A percentile compares a stretch with the other conserved stretches of the same genome.
Evolutionary conservation across 768 basidiomycete genomes (phyloP).

Genomic region (Leucogyrophana mollusca): DNA sequence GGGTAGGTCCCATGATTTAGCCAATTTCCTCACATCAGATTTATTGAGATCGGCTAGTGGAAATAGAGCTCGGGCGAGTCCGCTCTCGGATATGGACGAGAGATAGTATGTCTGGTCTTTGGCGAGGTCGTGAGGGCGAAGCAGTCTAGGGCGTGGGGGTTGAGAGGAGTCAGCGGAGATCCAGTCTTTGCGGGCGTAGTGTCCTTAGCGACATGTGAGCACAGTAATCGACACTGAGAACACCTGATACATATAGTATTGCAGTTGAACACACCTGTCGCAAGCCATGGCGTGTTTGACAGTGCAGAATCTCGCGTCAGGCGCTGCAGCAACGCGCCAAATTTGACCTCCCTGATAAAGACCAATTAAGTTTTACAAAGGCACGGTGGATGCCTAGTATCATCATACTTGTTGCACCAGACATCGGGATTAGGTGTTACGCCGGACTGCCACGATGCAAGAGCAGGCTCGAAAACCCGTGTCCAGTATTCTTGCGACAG

Average conservation of each 20-base stretch:
- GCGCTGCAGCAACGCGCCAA: conserved; percentile 74
- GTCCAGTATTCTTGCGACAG: conserved; percentile 91
- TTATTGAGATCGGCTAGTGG: conserved; percentile 73
- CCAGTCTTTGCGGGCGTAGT: conserved; percentile 80
- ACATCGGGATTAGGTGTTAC: conserved; percentile 92
- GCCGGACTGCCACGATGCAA: conserved; percentile 75
- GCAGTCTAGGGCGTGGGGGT: conserved; percentile 46
- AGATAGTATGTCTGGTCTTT: conserved; percentile 97
- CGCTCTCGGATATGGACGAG: conserved; percentile 67
- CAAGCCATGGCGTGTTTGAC: conserved; percentile 60
- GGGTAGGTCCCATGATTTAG: conserved; percentile 56
- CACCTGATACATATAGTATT: background rate
- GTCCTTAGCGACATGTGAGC: conserved; percentile 47
- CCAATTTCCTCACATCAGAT: conserved; percentile 69
- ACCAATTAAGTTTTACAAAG: conserved; percentile 1
- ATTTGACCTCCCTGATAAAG: conserved; percentile 77
- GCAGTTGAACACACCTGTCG: conserved; percentile 57
- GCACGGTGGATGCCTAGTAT: too few species aligned
- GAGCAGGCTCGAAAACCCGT: conserved; percentile 84
- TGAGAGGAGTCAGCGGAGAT: conserved; percentile 9
- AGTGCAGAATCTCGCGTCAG: conserved; percentile 37
- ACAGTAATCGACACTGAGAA: conserved; percentile 4
- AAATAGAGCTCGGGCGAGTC: conserved; percentile 71
- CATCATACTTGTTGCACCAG: conserved; percentile 76
- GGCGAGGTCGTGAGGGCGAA: conserved; percentile 50